Conservation (phyloP, 805 yeast species). For the Middelhovenomyces tepae region DNA sequence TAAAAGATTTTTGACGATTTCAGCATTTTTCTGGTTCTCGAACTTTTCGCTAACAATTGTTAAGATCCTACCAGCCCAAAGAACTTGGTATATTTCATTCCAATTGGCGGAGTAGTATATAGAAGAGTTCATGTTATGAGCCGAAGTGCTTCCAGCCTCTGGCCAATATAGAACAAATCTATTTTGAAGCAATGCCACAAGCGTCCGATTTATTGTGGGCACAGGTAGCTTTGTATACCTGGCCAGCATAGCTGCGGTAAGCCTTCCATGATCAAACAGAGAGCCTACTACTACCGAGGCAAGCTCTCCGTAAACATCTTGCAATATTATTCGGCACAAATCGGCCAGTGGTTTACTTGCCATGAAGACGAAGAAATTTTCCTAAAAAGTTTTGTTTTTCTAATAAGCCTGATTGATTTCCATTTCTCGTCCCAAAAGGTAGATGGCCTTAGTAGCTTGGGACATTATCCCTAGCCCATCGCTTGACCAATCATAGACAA, state of each 20-base stretch:
- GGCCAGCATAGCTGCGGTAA: conserved; percentile 47
- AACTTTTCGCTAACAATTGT: conserved; percentile 26
- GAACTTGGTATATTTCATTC: conserved; percentile 50
- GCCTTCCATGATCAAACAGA: conserved; percentile 60
- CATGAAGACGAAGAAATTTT: conserved; percentile 5
- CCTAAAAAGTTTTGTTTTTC: neutral
- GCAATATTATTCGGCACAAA: conserved; percentile 21
- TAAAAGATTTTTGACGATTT: conserved; percentile 60
- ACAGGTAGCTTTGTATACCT: conserved; percentile 39
- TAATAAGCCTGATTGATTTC: neutral
- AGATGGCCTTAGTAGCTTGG: conserved; percentile 1
- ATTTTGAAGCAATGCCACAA: conserved; percentile 72
- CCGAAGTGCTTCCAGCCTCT: conserved; percentile 26
- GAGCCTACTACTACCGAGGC: conserved; percentile 56
- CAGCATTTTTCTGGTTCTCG: conserved; percentile 39
- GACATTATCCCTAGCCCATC: conserved; percentile 2
- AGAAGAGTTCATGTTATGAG: conserved; percentile 9
- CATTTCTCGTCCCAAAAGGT: too few relatives aligned
- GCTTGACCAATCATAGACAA: conserved; percentile 9
- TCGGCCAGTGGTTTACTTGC: conserved; percentile 16
- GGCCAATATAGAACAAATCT: conserved; percentile 64
- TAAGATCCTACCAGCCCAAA: conserved; percentile 75
- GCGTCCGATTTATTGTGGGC: conserved; percentile 47
- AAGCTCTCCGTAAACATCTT: conserved; percentile 52
- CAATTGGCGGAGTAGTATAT: conserved; percentile 53